Evolutionary conservation across 305 asterid genomes (phyloP), one percentile per base, ranked within the genome.

Genomic region (Rubia tinctorum): DNA sequence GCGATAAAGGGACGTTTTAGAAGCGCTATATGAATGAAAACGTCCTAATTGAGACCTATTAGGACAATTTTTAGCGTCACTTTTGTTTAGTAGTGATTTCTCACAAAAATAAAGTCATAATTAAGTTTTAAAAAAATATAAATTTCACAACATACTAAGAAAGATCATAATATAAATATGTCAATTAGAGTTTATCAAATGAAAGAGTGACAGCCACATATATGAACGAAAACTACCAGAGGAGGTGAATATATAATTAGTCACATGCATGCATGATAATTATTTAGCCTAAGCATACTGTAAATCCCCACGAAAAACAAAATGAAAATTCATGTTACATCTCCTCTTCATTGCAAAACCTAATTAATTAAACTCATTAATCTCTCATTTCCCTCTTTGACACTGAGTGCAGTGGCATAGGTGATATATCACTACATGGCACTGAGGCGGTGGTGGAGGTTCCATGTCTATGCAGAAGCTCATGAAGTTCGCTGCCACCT

Each of bases 401-500:
- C 42, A 43, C 45, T 25, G 79, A 17, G 22, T 60, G 80, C n/a
- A 80, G 80, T 7, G 74, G 77, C 65, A 79, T 53, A 62, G 74
- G 58, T 30, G 69, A 9, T 6, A 22, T 34, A 61, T 71, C 75
- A 58, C 40, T 66, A 71, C 82, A 75, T 51, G 80, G 60, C 66
- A 71, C 77, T 5, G 68, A 40, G 17, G 79, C 47, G 7, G 79
- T 44, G 17, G 79, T 56, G 6, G 79, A 12, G 0, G 77, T 2
- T 27, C 71, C 75, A 45, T 72, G 77, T 58, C 80, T 68, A 10
- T 68, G 77, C 40, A 75, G 73, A 63, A 75, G 77, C 37, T 71
- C 77, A 60, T 79, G 80, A 17, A 79, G 80, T 68, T 79, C 80
- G 30, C 80, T 75, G 23, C 64, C 25, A 10, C 62, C 69, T 14